Base-by-base conservation (phyloP, 108 stramenopile genomes). In the Fragilaria radians region DNA sequence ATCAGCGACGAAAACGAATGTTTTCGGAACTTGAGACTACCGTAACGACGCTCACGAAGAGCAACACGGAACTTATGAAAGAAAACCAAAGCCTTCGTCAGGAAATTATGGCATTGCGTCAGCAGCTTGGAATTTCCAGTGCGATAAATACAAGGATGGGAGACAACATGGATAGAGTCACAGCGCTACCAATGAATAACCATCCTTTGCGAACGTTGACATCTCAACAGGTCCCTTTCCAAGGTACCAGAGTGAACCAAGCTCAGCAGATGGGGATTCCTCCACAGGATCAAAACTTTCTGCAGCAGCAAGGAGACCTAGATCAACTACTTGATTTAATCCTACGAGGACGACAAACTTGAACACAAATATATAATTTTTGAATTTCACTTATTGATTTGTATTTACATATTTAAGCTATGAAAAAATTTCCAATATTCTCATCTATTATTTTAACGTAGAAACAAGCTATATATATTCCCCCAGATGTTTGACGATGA, bases 1-100 rank as follows among this genome's bases (percentile, higher is more conserved):
- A 72, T 21, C 71, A 78, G 52, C 63, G 77, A 52, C 48, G 77
- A 25, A 78, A 74, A 48, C 69, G 74, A 33, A 55, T 71, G 11
- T 46, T 70, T 0, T 45, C 60, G 5, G 72, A 78, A 14, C 55
- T 78, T 0, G 72, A 78, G 48, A 65, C 71, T n/a, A 63, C 73
- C 9, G 73, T 78, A 11, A 58, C 71, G 46, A 63, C n/a, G 27
- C 52, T 78, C 51, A 74, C 65, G 2, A 21, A 56, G 1, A 68
- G 74, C 5, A 78, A 78, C 54, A 24, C 72, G 0, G n/a, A 27
- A 7, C 66, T 78, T 11, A 58, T 65, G 28, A 65, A 70, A 42
- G 72, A 78, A 46, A 77, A 77, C 29, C 25, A 62, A 32, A 34
- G 42, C 5, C 53, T 77, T 31, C 59, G 67, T 7, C 28, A 59